These are phyloP conservation scores for Coniochaeta sp. DNA, from an alignment of 2,329 filamentous ascomycete genomes.

Conservation along the genomic window DNA sequence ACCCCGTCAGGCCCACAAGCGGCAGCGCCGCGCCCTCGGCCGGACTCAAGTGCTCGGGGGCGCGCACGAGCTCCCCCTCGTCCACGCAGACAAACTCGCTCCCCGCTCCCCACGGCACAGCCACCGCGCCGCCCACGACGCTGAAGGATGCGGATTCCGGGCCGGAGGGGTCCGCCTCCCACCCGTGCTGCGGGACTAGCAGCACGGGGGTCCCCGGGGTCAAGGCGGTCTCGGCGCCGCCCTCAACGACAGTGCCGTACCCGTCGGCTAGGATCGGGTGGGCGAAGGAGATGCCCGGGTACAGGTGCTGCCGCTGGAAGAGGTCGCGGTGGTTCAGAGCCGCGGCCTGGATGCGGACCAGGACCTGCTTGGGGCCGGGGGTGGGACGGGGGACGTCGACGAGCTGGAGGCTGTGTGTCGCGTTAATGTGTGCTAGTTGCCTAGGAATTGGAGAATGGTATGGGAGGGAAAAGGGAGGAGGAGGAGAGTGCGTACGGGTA, in stretches of 20 bases:
- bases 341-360: slow-evolving; percentile 69
- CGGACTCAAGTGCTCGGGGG: slow-evolving; percentile 63
- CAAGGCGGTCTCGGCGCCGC: slow-evolving; percentile 41
- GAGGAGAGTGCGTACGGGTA: slow-evolving; percentile 51
- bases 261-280: slow-evolving; percentile 78
- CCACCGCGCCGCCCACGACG: slow-evolving; percentile 63
- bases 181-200: slow-evolving; percentile 70
- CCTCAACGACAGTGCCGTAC: slow-evolving; percentile 61
- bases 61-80: slow-evolving; percentile 66
- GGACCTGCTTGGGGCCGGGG: slow-evolving; percentile 59
- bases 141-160: slow-evolving; percentile 60
- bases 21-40: slow-evolving; percentile 79
- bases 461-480: background rate
- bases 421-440: slow-evolving; percentile 4
- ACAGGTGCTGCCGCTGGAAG: slow-evolving; percentile 87
- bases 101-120: slow-evolving; percentile 61
- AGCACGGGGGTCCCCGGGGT: slow-evolving; percentile 51
- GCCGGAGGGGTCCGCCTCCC: slow-evolving; percentile 62
- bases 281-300: slow-evolving; percentile 76
- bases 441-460: background rate
- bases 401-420: slow-evolving; percentile 43
- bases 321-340: slow-evolving; percentile 93
- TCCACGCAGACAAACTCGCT: slow-evolving; percentile 66
- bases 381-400: slow-evolving; percentile 55
- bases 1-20: slow-evolving; percentile 78